Base-by-base conservation (phyloP, 2,329 filamentous ascomycete species). In the Aspergillus novofumigatus region DNA sequence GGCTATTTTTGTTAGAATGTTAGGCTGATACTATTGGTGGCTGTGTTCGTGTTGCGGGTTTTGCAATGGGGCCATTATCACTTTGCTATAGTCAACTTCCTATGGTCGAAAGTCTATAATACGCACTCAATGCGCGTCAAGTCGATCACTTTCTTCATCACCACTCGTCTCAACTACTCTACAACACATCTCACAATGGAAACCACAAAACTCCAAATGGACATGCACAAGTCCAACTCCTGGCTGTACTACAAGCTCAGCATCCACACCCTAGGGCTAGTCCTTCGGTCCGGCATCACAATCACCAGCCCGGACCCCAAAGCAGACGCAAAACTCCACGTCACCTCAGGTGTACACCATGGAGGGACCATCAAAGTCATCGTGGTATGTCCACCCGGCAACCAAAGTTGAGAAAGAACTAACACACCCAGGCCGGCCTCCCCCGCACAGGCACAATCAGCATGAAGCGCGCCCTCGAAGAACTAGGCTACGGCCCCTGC, bases 371-470 rank as follows among this genome's bases (percentile, higher is more conserved):
- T 53, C 9, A 59, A 60, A 42, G 58, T 59, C 49, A 60, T 60
- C 48, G 58, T 60, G 52, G 58, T 59, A 50, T n/a, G 58, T 56
- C 11, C 48, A 51, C 10, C 8, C 11, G n/a, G 29, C 23, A 21
- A 29, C 28, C 28, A 17, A 44, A 44, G 35, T 5, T 14, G 11
- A 5, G 1, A 5, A 11, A 5, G 2, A 3, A 35, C 52, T 55
- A 38, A 55, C 29, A 9, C 10, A 54, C 42, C n/a, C 48, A 62
- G 58, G 60, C 58, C n/a, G 62, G 62, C 17, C 53, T 62, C 32
- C 62, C 62, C 14, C 59, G 61, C 20, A 63, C 61, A 1, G 59
- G 62, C 48, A 64, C 62, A 28, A 58, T 63, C 49, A 57, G 55
- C 53, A 63, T 64, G 52, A 58, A 61, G 51, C 42, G 53, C 23